phyloP scores from a whole-genome alignment of 345 rosid species.

The Lagerstroemia speciosa region DNA sequence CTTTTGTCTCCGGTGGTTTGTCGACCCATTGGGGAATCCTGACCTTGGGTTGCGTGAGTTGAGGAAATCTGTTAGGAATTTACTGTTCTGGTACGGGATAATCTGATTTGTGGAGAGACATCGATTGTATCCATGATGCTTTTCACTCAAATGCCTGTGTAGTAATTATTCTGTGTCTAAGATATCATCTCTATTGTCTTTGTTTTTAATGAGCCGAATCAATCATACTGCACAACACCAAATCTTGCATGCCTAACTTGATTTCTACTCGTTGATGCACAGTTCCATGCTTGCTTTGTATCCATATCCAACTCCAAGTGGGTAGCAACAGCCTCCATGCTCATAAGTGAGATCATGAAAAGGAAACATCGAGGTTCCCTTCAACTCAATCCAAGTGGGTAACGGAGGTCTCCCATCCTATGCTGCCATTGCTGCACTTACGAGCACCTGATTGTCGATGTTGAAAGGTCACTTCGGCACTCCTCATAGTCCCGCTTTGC shows the following conservation, averaged over 20 bases:
- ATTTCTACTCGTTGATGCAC: no score
- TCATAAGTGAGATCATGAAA: neutral
- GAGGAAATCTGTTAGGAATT: constrained; percentile 15
- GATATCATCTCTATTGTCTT: neutral
- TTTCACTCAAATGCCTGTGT: neutral
- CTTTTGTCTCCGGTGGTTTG: constrained; percentile 14
- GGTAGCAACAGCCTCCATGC: neutral
- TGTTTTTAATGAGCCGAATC: neutral
- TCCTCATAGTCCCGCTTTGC: no score
- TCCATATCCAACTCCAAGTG: no score
- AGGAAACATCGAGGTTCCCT: no score
- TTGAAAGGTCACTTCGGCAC: neutral
- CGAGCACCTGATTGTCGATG: neutral
- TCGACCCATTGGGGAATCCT: constrained; percentile 20
- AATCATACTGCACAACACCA: neutral
- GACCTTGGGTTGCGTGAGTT: constrained; percentile 10
- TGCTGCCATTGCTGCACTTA: neutral
- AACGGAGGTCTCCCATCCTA: no score
- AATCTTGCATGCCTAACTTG: neutral
- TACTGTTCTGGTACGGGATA: constrained; percentile 7
- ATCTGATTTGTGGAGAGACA: neutral
- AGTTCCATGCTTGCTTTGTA: no score
- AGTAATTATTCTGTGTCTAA: neutral
- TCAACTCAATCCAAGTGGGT: no score
- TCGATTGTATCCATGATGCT: neutral